Evolutionary conservation across 805 yeast species (phyloP), one percentile per base, ranked within the genome.

Genomic region (Hanseniaspora mollemarum): DNA sequence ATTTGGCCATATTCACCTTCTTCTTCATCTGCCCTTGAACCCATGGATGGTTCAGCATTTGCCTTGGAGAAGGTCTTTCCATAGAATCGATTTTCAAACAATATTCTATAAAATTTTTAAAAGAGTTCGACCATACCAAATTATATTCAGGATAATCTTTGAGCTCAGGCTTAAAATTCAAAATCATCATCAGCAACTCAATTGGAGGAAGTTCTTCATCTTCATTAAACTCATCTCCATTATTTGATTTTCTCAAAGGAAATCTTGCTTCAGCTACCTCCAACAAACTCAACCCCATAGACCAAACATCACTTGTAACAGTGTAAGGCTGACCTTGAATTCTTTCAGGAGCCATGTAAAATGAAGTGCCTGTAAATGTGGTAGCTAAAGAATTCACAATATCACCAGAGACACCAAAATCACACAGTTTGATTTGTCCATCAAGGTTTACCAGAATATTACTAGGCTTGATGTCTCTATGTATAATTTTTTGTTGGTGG

Each of bases 341-440:
- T 58, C 98, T 74, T 65, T 92, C 98, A 0, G 98, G 98, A 0
- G 98, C 97, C 98, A 92, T 92, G 65, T 92, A 92, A 63, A 86
- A 90, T 10, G 95, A 88, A 0, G 98, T 92, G 1, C 98, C 98
- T 0, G 96, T 92, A 62, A 88, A 92, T 0, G 98, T 92, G 1
- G 95, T 86, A 1, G 97, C 97, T 43, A 92, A 70, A 0, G 96
- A 87, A 64, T 92, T 83, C 29, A 90, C 95, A 18, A 92, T 95
- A 61, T 87, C 96, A 10, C 98, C 98, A 61, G 94, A 82, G 25
- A 92, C 98, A 19, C 98, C 98, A 69, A 92, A 92, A 67, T 92
- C 98, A 67, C 97, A 90, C 48, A 92, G 69, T 63, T 92, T 92
- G 46, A 90, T 88, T 60, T 83, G 81, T 2, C 98, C 98, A 18